phyloP scores from a whole-genome alignment of 176 grass and related monocot species.

The Oryza rufipogon region DNA sequence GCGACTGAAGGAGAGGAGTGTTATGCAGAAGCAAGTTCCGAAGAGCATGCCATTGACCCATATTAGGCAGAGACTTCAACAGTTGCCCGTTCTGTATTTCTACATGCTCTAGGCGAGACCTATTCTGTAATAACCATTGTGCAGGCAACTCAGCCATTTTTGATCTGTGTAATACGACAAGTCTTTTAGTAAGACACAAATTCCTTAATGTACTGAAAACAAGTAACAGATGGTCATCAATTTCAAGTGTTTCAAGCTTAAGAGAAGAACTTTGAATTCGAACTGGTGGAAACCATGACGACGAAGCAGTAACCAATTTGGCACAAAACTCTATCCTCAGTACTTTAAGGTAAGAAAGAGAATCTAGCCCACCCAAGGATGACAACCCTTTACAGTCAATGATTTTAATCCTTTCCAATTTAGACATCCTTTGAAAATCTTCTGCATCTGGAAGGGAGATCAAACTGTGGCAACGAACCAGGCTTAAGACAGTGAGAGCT shows the following conservation, averaged over 20 bases:
- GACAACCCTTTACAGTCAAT: conserved; percentile 1
- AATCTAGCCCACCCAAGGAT: conserved; percentile 42
- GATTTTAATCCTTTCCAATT: conserved; percentile 24
- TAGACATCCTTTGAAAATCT: conserved; percentile 22
- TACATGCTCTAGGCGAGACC: not conserved
- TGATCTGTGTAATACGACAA: not conserved
- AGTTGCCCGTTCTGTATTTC: too few relatives aligned
- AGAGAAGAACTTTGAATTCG: too few relatives aligned
- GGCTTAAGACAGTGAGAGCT: conserved; percentile 30
- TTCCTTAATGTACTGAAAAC: not conserved
- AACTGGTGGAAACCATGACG: not conserved
- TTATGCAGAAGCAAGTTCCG: conserved; percentile 17
- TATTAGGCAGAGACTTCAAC: not conserved
- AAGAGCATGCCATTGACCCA: not conserved
- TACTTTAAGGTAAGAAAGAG: conserved; percentile 14
- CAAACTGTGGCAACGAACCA: conserved; percentile 17
- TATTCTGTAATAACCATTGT: too few relatives aligned
- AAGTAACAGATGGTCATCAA: too few relatives aligned
- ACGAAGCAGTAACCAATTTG: not conserved
- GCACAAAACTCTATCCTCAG: conserved; percentile 33
- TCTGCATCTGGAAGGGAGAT: conserved; percentile 23
- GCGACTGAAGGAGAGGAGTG: not conserved
- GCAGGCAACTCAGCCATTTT: not conserved
- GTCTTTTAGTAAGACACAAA: not conserved
- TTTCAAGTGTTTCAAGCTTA: too few relatives aligned